These are phyloP conservation scores for Coniosporium apollinis DNA, from an alignment of 495 filamentous ascomycete species.

Conservation along the genomic window DNA sequence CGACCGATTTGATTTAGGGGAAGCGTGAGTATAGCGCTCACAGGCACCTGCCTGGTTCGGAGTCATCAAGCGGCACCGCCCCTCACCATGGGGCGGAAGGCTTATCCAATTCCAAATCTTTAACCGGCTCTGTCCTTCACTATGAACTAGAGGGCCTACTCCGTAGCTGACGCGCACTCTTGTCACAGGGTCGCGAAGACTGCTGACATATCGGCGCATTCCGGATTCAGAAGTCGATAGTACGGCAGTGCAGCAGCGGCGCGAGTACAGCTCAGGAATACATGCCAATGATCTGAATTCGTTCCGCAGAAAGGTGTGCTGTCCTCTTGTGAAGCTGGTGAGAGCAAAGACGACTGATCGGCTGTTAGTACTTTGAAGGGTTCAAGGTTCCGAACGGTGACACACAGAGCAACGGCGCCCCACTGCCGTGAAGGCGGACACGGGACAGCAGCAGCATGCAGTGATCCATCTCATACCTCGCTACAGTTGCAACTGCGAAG, in stretches of 20 bases:
- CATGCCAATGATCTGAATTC: conserved; percentile 18
- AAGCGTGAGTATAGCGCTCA: neutral
- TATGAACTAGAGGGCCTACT: too few relatives aligned
- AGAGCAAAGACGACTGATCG: conserved; percentile 8
- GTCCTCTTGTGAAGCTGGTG: neutral
- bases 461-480: too few relatives aligned
- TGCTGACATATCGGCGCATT: conserved; percentile 70
- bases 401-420: too few relatives aligned
- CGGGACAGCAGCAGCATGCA: too few relatives aligned
- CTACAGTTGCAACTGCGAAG: too few relatives aligned
- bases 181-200: conserved; percentile 55
- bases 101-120: conserved; percentile 5
- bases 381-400: too few relatives aligned
- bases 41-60: neutral
- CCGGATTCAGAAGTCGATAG: conserved; percentile 39
- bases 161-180: conserved; percentile 2
- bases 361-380: conserved; percentile 18
- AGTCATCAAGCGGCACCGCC: neutral
- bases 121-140: too few relatives aligned
- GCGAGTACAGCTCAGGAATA: neutral
- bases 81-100: neutral
- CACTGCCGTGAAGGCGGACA: too few relatives aligned
- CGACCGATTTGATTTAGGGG: neutral
- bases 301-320: conserved; percentile 12
- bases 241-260: neutral